Evolutionary conservation across 345 rosid genomes (phyloP), one percentile per base, ranked within the genome.

Genomic region (Sonneratia caseolaris): DNA sequence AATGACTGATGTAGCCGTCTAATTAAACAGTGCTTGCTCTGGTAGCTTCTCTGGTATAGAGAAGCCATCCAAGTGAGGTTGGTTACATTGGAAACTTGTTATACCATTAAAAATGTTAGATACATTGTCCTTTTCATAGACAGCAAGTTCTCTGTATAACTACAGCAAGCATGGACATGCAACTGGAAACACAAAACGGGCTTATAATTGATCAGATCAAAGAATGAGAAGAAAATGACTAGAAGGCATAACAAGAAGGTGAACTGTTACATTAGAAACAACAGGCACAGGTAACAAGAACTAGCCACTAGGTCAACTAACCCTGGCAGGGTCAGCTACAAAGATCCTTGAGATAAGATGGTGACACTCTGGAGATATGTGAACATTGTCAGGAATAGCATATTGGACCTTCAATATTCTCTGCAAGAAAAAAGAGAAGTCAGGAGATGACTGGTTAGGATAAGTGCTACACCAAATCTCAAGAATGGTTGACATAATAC

Each of bases 301-400:
- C 10, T 3, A 35, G 19, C 37, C 66, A 62, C 32, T 27, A 62
- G 38, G 38, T 27, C 37, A 27, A 45, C 79, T 77, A 65, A 88
- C 99, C 96, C 83, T 86, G 36, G 88, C 85, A 71, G 99, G 94
- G 68, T 96, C 99, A 53, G 99, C 97, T 27, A 88, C 95, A 37
- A 96, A 96, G 75, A 96, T 96, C 82, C 97, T 86, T 1, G 99
- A 92, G 75, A 96, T 91, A 77, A 96, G 77, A 81, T 92, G 97
- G 51, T 74, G 85, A 81, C 99, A 96, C 78, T 96, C 99, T 0
- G 93, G 84, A 77, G 99, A 92, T 81, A 96, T 85, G 73, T 91
- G 91, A 75, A 96, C 94, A 72, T 89, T 91, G 77, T 91, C 96
- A 11, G 97, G 99, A 72, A 96, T 96, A 7, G 99, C 86, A 73